phyloP scores from a whole-genome alignment of 345 rosid species.

The Eucalyptus dawsonii region DNA sequence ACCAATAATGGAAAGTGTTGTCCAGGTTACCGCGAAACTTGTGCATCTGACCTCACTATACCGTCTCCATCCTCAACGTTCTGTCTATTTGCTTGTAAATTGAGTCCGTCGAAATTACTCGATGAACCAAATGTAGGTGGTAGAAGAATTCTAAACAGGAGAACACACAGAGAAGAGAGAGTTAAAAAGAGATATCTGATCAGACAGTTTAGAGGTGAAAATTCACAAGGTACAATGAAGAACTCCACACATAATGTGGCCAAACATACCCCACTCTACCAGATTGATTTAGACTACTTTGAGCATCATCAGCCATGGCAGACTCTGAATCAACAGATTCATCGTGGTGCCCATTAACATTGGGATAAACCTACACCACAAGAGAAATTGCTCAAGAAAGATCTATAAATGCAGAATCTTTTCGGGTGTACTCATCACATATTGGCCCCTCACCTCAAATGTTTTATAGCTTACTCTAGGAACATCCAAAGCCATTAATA shows the following conservation, averaged over 20 bases:
- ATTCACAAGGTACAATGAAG: not conserved
- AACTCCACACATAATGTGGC: not conserved
- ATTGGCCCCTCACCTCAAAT: not conserved
- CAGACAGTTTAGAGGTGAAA: not conserved
- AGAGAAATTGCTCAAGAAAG: not conserved
- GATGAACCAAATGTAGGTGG: conserved; percentile 98
- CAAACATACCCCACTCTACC: conserved; percentile 40
- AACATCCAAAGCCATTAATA: not conserved
- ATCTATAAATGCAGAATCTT: not conserved
- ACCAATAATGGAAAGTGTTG: not conserved
- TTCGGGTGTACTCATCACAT: not conserved
- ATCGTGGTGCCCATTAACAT: conserved; percentile 17
- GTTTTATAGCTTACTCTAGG: not conserved
- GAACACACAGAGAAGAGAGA: conserved; percentile 1
- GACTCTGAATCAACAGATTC: conserved; percentile 39
- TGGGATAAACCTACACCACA: conserved; percentile 50
- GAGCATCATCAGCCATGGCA: conserved; percentile 65
- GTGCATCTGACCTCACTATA: conserved; percentile 30
- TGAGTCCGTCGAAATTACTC: conserved; percentile 55
- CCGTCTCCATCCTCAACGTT: conserved; percentile 51
- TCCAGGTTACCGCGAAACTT: not conserved
- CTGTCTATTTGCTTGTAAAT: conserved; percentile 32
- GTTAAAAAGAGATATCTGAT: not conserved
- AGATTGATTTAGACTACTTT: conserved; percentile 36
- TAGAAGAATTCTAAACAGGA: conserved; percentile 41